phyloP scores from a whole-genome alignment of 345 rosid genomes.

The Syzygium aqueum region DNA sequence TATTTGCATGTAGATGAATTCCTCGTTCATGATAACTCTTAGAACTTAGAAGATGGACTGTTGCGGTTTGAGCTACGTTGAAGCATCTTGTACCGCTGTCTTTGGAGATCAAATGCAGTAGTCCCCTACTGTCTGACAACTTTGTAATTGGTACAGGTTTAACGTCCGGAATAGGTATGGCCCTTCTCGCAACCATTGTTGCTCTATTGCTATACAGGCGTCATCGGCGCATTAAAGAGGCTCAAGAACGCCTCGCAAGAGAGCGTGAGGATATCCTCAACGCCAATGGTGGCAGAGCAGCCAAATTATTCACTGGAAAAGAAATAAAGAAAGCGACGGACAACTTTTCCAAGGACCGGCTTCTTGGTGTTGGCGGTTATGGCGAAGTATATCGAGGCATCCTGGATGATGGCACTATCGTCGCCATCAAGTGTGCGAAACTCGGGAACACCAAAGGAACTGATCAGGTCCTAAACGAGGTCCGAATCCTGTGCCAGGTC shows the following conservation, averaged over 20 bases:
- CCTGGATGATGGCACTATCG: constrained; percentile 30
- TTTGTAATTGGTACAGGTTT: constrained; percentile 12
- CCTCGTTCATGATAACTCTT: not conserved
- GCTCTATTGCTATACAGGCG: constrained; percentile 16
- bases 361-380: constrained; percentile 40
- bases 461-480: constrained; percentile 48
- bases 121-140: not conserved
- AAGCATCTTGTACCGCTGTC: not conserved
- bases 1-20: not conserved
- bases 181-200: not conserved
- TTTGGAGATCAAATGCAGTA: not conserved
- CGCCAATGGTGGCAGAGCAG: constrained; percentile 16
- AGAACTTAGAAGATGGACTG: not conserved
- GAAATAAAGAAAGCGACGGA: constrained; percentile 32
- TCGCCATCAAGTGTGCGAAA: constrained; percentile 50
- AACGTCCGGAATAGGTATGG: constrained; percentile 15
- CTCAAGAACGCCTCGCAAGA: constrained; percentile 15
- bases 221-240: constrained; percentile 14
- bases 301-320: constrained; percentile 24
- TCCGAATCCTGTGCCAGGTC: constrained; percentile 43
- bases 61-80: not conserved
- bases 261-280: constrained; percentile 30
- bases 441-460: constrained; percentile 37
- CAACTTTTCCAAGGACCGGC: constrained; percentile 32
- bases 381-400: constrained; percentile 42